Conservation (phyloP, 129 eudicot genomes). For the Solidago caesia region DNA sequence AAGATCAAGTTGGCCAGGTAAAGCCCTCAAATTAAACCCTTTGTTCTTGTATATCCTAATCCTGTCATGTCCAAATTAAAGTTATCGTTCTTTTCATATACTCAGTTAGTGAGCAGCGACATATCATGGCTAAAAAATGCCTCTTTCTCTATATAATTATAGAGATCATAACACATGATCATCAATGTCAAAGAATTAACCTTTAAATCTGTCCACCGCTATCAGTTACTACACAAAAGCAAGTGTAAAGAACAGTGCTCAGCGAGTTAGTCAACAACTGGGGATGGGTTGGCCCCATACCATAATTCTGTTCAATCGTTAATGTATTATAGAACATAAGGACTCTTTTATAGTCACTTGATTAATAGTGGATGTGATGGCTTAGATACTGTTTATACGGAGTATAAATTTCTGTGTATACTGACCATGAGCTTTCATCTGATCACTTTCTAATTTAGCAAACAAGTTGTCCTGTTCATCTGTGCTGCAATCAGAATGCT, state of each 20-base stretch:
- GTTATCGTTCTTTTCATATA: not conserved
- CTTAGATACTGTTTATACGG: not conserved
- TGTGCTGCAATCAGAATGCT: not conserved
- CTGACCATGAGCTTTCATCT: constrained; percentile 10
- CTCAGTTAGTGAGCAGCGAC: not conserved
- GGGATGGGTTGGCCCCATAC: not conserved
- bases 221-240: not conserved
- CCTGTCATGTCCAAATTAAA: constrained; percentile 6
- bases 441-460: not conserved
- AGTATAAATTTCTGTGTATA: not conserved
- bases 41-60: constrained; percentile 1
- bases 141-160: not conserved
- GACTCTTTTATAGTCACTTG: not conserved
- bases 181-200: too few relatives aligned
- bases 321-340: not conserved
- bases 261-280: constrained; percentile 8
- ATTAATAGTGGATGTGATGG: constrained; percentile 9
- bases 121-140: not conserved
- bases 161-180: constrained; percentile 7
- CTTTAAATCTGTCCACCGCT: not conserved
- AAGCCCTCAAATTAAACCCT: constrained; percentile 29
- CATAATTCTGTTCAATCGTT: not conserved
- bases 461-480: not conserved
- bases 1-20: constrained; percentile 60
- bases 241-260: not conserved